Base-by-base conservation (phyloP, 228 moss, liverwort and hornwort genomes). In the Sphagnum fallax region DNA sequence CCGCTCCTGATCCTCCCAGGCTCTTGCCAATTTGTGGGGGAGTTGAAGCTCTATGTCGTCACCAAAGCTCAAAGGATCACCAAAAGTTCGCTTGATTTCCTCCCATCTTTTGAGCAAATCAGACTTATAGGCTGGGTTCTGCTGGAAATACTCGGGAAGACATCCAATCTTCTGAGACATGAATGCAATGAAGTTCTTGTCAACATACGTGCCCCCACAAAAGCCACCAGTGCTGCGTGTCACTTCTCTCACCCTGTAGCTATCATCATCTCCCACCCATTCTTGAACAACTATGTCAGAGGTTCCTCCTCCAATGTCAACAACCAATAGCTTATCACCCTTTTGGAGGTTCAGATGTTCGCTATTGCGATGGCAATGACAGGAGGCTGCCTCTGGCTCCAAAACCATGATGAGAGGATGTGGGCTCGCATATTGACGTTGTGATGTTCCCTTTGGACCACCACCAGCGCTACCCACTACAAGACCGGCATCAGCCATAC, bases 361-460 rank as follows among this genome's bases (percentile, higher is more conserved):
- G 71, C 73, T 68, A 48, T 11, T 68, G 48, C 67, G 74, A 64
- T 78, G 80, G 62, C 85, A 85, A 18, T 78, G 75, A 65, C 80
- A 72, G 5, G 85, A 83, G n/a, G 88, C 88, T 4, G 88, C 85
- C 67, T 87, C 87, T 6, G 84, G 84, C 57, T 86, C 89, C 5
- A 83, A 32, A 18, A 82, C 82, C 69, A 83, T 72, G 51, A 83
- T 74, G 16, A 90, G 71, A 10, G 80, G 80, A 8, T 84, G 76
- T 0, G 70, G 72, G 52, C 86, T 86, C 0, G 72, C 75, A 18
- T 75, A 57, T 2, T 32, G 32, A 32, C 32, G 2, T 32, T 32
- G 32, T 0, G 2, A 32, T 1, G 1, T 50, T 7, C 75, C 85
- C 6, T 66, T 47, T 2, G 55, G 55, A 55, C 55, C 55, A 6